Percentiles rank a stretch among this genome's conserved stretches.
These are phyloP conservation scores for Trifolium subterraneum DNA, from an alignment of 306 rosid species.

Conservation along the genomic window DNA sequence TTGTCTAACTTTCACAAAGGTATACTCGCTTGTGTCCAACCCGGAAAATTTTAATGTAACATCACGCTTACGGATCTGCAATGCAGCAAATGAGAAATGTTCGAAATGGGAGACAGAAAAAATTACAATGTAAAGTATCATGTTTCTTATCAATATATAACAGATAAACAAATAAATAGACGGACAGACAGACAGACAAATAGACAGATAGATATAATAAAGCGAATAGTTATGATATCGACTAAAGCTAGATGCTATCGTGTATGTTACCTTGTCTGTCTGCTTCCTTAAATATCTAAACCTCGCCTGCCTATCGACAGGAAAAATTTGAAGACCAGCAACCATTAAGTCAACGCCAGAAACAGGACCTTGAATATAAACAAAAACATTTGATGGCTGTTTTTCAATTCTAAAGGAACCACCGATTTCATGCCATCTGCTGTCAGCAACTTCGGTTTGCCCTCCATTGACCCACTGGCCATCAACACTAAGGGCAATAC, in stretches of 20 bases:
- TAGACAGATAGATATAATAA: too few relatives aligned
- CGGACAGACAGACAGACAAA: too few relatives aligned
- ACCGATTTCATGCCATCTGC: constrained; percentile 88
- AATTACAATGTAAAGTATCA: background rate
- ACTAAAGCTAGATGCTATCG: constrained; percentile 15
- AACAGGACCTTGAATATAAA: constrained; percentile 87
- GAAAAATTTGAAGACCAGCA: constrained; percentile 91
- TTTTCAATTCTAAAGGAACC: constrained; percentile 95
- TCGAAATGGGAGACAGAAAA: constrained; percentile 25
- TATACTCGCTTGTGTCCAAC: constrained; percentile 41
- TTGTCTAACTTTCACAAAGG: constrained; percentile 70
- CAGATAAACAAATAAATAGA: background rate
- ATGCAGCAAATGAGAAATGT: constrained; percentile 20
- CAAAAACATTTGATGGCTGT: constrained; percentile 82
- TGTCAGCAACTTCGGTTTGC: constrained; percentile 62
- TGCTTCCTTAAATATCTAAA: constrained; percentile 66
- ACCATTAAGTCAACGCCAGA: constrained; percentile 83
- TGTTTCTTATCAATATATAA: background rate
- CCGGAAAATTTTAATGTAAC: constrained; percentile 79
- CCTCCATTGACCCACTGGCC: constrained; percentile 95
- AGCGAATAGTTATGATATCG: background rate
- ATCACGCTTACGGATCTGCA: constrained; percentile 88
- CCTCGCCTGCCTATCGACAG: constrained; percentile 82
- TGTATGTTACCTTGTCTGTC: constrained; percentile 71
- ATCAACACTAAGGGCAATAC: constrained; percentile 79